Evolutionary conservation across 2,329 filamentous ascomycete species (phyloP).

Genomic region (Aspergillus quadricinctus): DNA sequence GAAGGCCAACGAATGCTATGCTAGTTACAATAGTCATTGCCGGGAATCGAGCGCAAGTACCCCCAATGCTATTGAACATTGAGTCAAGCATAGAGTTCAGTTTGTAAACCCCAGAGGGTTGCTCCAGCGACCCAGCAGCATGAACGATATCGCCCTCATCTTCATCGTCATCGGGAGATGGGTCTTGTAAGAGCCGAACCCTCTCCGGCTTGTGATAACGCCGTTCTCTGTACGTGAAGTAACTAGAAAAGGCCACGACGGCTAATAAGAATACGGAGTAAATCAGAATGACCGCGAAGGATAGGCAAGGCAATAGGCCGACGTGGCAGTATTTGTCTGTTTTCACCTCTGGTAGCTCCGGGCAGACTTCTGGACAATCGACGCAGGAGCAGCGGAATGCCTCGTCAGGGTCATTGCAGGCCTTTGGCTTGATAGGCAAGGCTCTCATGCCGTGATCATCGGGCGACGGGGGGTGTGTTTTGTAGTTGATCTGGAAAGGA

Average conservation of each 20-base stretch:
- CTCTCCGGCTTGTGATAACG: constrained; percentile 72
- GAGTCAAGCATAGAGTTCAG: constrained; percentile 79
- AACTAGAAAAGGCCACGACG: constrained; percentile 63
- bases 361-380: constrained; percentile 84
- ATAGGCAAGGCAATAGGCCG: constrained; percentile 84
- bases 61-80: constrained; percentile 75
- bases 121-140: constrained; percentile 71
- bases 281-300: constrained; percentile 83
- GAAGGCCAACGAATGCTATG: constrained; percentile 67
- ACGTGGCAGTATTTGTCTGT: constrained; percentile 71
- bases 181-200: constrained; percentile 80
- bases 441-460: constrained; percentile 67
- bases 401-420: constrained; percentile 85
- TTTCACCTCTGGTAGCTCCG: constrained; percentile 71
- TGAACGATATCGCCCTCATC: constrained; percentile 84
- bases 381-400: constrained; percentile 87
- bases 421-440: constrained; percentile 68
- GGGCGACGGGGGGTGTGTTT: constrained; percentile 55
- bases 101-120: constrained; percentile 72
- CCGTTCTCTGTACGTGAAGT: constrained; percentile 71
- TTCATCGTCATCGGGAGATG: constrained; percentile 81
- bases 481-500: constrained; percentile 96
- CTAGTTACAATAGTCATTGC: constrained; percentile 74
- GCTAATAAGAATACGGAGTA: constrained; percentile 74
- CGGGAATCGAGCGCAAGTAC: constrained; percentile 76